Percentiles rank a stretch among this genome's conserved stretches.
Conservation (phyloP, 805 yeast genomes). For the Metschnikowia anglica region DNA sequence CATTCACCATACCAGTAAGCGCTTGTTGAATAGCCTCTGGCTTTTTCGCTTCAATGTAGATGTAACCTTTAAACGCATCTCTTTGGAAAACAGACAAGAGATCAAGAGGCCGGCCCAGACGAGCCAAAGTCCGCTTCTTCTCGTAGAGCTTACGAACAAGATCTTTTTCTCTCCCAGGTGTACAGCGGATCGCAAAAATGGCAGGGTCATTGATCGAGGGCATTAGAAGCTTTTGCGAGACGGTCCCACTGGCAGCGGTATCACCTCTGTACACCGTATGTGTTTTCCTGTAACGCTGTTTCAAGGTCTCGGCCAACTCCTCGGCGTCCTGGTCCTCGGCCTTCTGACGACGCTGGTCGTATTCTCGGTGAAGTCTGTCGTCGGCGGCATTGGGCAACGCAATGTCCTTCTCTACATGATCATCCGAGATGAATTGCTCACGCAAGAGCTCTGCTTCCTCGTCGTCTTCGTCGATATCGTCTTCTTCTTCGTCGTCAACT, state of each 20-base stretch:
- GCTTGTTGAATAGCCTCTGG: slow-evolving; percentile 90
- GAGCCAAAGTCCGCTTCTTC: slow-evolving; percentile 75
- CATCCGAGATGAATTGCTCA: slow-evolving; percentile 80
- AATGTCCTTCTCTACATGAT: slow-evolving; percentile 58
- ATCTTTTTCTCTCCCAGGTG: slow-evolving; percentile 91
- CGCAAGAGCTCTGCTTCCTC: slow-evolving; percentile 85
- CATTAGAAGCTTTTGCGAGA: slow-evolving; percentile 87
- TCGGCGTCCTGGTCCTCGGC: slow-evolving; percentile 95
- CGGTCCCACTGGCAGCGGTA: slow-evolving; percentile 57
- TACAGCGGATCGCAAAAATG: slow-evolving; percentile 92
- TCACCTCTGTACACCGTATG: slow-evolving; percentile 83
- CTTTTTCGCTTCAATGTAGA: slow-evolving; percentile 91
- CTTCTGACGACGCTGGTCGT: slow-evolving; percentile 83
- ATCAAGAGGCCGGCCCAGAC: slow-evolving; percentile 75
- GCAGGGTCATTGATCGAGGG: slow-evolving; percentile 97
- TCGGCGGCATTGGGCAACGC: slow-evolving; percentile 30
- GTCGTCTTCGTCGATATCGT: slow-evolving; percentile 83
- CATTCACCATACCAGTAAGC: slow-evolving; percentile 84
- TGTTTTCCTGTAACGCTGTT: slow-evolving; percentile 87
- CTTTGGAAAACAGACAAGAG: slow-evolving; percentile 90
- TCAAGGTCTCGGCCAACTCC: slow-evolving; percentile 84
- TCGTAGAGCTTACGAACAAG: slow-evolving; percentile 80
- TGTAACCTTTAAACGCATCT: slow-evolving; percentile 87
- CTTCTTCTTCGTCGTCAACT: slow-evolving; percentile 97
- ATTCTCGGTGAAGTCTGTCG: slow-evolving; percentile 85